These are phyloP conservation scores for Aspergillus egyptiacus DNA, from an alignment of 495 filamentous ascomycete species.

Conservation along the genomic window DNA sequence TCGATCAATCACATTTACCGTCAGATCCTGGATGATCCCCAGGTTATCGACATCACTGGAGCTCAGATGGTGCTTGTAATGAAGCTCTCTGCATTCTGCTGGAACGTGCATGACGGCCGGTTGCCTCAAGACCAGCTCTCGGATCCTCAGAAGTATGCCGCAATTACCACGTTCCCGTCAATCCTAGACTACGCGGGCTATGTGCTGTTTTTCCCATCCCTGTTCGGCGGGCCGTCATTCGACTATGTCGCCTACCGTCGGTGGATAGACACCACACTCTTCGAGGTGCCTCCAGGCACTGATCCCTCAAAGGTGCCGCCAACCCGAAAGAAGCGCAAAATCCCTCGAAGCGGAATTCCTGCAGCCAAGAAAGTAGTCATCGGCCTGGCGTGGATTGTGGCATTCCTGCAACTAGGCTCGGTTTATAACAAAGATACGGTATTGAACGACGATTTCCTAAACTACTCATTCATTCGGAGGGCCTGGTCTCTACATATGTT, in stretches of 20 bases:
- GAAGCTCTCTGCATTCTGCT: conserved; percentile 96
- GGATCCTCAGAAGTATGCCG: conserved; percentile 79
- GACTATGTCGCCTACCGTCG: conserved; percentile 87
- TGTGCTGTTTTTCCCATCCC: conserved; percentile 87
- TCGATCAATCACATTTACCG: conserved; percentile 80
- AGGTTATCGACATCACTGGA: conserved; percentile 79
- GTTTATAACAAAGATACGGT: conserved; percentile 57
- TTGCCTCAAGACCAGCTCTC: conserved; percentile 72
- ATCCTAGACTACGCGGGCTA: conserved; percentile 81
- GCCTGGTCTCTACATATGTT: conserved; percentile 77
- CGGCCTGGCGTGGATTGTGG: conserved; percentile 72
- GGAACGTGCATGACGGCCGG: conserved; percentile 91
- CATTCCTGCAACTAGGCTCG: conserved; percentile 68
- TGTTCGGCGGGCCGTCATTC: conserved; percentile 84
- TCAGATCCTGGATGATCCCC: conserved; percentile 59
- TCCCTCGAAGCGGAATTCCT: conserved; percentile 83
- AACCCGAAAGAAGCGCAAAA: conserved; percentile 88
- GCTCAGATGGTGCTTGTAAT: conserved; percentile 98
- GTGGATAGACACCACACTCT: conserved; percentile 93
- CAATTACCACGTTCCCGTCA: conserved; percentile 63
- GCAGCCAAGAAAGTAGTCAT: conserved; percentile 67
- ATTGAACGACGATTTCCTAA: conserved; percentile 55
- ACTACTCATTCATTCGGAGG: conserved; percentile 62
- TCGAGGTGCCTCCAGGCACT: conserved; percentile 71
- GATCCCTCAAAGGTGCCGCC: conserved; percentile 75